Percentiles rank a stretch among this genome's conserved stretches.
Evolutionary conservation across 2,329 filamentous ascomycete species (phyloP).

Genomic region (Tolypocladium guangdongense): DNA sequence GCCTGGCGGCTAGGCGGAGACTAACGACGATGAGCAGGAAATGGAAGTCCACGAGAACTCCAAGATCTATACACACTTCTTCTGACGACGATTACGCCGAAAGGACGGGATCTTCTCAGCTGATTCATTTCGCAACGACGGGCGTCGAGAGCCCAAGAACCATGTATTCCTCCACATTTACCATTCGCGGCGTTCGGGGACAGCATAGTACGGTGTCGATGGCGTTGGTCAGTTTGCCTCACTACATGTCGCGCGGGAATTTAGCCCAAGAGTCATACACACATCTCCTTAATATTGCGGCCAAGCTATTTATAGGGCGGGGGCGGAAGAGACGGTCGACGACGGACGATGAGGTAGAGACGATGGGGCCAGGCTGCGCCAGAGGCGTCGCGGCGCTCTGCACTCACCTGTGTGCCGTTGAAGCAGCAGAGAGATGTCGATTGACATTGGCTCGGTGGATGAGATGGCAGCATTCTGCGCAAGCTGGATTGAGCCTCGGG

Average conservation of each 20-base stretch:
- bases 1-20: neutral
- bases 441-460: neutral
- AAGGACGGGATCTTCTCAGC: constrained; percentile 10
- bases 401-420: neutral
- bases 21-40: constrained; percentile 53
- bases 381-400: neutral
- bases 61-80: constrained; percentile 99
- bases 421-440: neutral
- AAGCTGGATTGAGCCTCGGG: neutral
- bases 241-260: constrained; percentile 23
- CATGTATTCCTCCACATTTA: constrained; percentile 40
- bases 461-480: neutral
- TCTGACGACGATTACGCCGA: constrained; percentile 50
- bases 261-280: constrained; percentile 24
- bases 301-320: neutral
- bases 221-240: constrained; percentile 36
- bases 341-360: neutral
- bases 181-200: constrained; percentile 40
- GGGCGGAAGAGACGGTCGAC: neutral
- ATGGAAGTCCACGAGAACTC: constrained; percentile 99
- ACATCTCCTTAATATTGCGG: constrained; percentile 24
- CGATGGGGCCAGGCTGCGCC: neutral
- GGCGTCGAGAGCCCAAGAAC: constrained; percentile 16
- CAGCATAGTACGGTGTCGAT: constrained; percentile 48
- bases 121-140: constrained; percentile 16